Conservation (phyloP, 2,329 filamentous ascomycete species). For the Thelonectria rubi region DNA sequence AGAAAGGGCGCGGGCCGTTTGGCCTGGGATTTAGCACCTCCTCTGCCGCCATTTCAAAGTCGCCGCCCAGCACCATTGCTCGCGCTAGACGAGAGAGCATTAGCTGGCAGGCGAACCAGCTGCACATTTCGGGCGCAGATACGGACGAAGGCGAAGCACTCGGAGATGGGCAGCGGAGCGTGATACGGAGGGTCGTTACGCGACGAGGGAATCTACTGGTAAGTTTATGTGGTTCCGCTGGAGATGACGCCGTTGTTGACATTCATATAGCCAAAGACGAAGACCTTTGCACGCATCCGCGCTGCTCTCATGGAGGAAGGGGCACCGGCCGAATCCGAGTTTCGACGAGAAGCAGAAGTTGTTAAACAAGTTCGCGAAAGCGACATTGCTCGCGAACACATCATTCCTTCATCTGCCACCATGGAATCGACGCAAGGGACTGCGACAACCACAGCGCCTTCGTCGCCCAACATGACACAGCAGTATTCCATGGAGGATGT, state of each 20-base stretch:
- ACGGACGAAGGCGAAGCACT: conserved; percentile 74
- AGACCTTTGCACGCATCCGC: conserved; percentile 91
- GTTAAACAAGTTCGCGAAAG: conserved; percentile 94
- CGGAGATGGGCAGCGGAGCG: conserved; percentile 72
- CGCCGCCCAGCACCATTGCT: conserved; percentile 68
- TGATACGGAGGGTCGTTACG: conserved; percentile 84
- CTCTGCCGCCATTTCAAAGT: conserved; percentile 67
- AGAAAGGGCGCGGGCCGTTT: conserved; percentile 59
- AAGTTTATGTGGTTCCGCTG: conserved; percentile 48
- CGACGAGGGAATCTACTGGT: conserved; percentile 89
- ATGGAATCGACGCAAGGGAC: conserved; percentile 58
- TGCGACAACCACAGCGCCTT: conserved; percentile 67
- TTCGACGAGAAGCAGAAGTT: conserved; percentile 91
- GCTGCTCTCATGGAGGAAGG: conserved; percentile 90
- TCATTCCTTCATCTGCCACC: conserved; percentile 46
- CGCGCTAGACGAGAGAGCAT: conserved; percentile 83
- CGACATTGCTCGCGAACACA: conserved; percentile 71
- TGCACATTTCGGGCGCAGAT: conserved; percentile 81
- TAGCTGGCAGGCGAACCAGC: conserved; percentile 87
- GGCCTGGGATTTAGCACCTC: conserved; percentile 61
- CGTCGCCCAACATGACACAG: conserved; percentile 73
- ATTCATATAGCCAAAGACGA: conserved; percentile 82
- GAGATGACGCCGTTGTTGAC: conserved; percentile 40
- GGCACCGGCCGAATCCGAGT: conserved; percentile 87
- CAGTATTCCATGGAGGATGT: conserved; percentile 74